Evolutionary conservation across 768 basidiomycete species (phyloP).

Genomic region (Coprinopsis cinerea): DNA sequence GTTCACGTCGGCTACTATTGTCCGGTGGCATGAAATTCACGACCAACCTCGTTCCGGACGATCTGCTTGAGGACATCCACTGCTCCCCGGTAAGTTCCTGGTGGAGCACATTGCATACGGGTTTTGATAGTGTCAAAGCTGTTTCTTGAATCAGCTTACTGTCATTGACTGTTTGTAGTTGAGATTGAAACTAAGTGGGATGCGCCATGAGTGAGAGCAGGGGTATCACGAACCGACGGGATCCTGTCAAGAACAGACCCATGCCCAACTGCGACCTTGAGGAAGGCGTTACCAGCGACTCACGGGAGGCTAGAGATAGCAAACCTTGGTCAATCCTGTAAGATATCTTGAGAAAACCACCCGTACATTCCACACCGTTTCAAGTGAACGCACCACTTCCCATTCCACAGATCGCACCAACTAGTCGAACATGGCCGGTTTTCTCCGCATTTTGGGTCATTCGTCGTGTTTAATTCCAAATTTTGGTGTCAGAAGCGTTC

Average conservation of each 20-base stretch:
- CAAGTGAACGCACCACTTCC: slow-evolving; percentile 45
- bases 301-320: slow-evolving; percentile 1
- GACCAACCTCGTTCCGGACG: slow-evolving; percentile 52
- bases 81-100: slow-evolving; percentile 57
- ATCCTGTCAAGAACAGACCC: slow-evolving; percentile 51
- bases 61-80: slow-evolving; percentile 53
- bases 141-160: slow-evolving; percentile 10
- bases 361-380: not conserved
- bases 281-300: slow-evolving; percentile 7
- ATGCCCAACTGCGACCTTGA: slow-evolving; percentile 64
- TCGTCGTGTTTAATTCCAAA: not conserved
- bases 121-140: slow-evolving; percentile 75
- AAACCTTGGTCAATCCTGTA: slow-evolving; percentile 48
- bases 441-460: slow-evolving; percentile 14
- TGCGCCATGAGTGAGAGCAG: too few species aligned
- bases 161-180: too few species aligned
- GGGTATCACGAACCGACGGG: too few species aligned
- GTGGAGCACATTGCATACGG: slow-evolving; percentile 62
- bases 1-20: not conserved
- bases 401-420: slow-evolving; percentile 52
- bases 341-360: slow-evolving; percentile 4
- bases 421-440: slow-evolving; percentile 39
- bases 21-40: not conserved
- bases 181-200: too few species aligned
- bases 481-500: not conserved